Conservation (phyloP, 495 filamentous ascomycete species). For the Terfezia boudieri region DNA sequence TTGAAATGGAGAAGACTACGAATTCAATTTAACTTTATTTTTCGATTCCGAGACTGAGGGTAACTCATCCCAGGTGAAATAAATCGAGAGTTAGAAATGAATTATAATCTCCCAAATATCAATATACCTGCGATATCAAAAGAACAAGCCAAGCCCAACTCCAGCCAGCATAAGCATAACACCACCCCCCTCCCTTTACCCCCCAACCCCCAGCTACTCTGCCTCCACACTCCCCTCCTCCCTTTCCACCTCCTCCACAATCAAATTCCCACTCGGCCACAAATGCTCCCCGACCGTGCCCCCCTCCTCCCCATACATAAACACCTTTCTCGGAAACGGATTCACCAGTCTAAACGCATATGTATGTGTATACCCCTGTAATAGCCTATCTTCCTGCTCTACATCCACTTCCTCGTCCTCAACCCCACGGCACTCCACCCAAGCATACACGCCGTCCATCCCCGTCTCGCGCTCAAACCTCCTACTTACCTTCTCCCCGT, state of each 20-base stretch:
- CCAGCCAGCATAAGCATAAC: too few species aligned
- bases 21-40: too few species aligned
- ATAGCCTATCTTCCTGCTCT: conserved; percentile 21
- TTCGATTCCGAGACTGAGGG: too few species aligned
- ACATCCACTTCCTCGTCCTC: conserved; percentile 15
- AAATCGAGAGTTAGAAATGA: too few species aligned
- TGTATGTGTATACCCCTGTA: conserved; percentile 47
- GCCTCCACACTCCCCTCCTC: conserved; percentile 13
- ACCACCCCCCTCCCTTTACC: too few species aligned
- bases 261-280: conserved; percentile 65
- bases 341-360: conserved; percentile 65
- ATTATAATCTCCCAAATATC: too few species aligned
- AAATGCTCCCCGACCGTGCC: conserved; percentile 47
- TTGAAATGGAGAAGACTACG: too few species aligned
- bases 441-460: conserved; percentile 84
- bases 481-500: conserved; percentile 44
- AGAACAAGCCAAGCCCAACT: too few species aligned
- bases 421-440: conserved; percentile 71
- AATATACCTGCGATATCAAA: too few species aligned
- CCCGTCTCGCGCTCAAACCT: conserved; percentile 39
- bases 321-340: conserved; percentile 59
- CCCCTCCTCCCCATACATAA: conserved; percentile 46
- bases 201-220: neutral
- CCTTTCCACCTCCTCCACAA: conserved; percentile 40
- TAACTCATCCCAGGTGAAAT: too few species aligned